These are phyloP conservation scores for Mentha longifolia DNA, from an alignment of 257 asterid genomes.

Conservation along the genomic window DNA sequence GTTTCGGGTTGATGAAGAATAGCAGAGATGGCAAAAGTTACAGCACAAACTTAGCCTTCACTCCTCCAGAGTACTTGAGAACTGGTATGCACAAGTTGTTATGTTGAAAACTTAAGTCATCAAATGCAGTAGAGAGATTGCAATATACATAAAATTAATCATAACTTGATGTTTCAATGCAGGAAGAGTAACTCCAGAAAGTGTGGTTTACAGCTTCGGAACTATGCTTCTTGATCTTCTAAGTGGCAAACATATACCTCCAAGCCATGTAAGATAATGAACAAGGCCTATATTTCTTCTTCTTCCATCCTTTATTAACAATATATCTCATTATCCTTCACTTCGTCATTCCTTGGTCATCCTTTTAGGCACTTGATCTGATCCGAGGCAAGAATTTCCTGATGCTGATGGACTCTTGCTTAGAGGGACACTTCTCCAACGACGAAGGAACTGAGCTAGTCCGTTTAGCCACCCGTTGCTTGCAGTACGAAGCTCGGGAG, in stretches of 20 bases:
- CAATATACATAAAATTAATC: too few species aligned
- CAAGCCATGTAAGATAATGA: constrained; percentile 54
- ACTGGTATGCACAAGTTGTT: constrained; percentile 43
- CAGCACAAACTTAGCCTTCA: constrained; percentile 71
- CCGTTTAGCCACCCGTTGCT: constrained; percentile 87
- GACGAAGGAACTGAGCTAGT: constrained; percentile 91
- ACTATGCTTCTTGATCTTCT: constrained; percentile 72
- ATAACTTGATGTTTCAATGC: constrained; percentile 26
- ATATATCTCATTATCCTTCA: not conserved
- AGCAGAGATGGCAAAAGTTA: constrained; percentile 72
- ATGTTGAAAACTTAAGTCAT: not conserved
- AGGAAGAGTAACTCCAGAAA: constrained; percentile 70
- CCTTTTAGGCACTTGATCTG: constrained; percentile 61
- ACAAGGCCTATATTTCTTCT: not conserved
- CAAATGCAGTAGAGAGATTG: too few species aligned
- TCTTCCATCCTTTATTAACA: not conserved
- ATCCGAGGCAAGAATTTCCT: constrained; percentile 60
- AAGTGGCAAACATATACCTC: constrained; percentile 76
- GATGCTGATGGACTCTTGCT: constrained; percentile 74
- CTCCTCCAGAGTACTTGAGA: constrained; percentile 74
- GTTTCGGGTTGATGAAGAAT: constrained; percentile 72
- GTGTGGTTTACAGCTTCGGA: constrained; percentile 72
- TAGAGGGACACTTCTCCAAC: constrained; percentile 89
- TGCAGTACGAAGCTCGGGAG: constrained; percentile 92
- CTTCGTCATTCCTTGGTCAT: not conserved